phyloP scores from a whole-genome alignment of 148 eudicot species.

The Polygonum aviculare region DNA sequence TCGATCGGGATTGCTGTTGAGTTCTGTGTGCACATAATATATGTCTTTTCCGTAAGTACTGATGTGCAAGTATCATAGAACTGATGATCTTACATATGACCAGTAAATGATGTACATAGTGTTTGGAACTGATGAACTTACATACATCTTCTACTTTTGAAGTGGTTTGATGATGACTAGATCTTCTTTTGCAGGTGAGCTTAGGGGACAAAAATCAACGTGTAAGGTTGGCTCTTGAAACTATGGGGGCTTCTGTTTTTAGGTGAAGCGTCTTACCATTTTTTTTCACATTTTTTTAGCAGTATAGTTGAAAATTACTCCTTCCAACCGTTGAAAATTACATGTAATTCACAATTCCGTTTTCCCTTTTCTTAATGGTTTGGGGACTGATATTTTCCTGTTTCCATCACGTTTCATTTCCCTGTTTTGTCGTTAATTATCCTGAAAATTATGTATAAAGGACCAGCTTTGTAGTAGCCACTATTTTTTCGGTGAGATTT shows the following conservation, averaged over 20 bases:
- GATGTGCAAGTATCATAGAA: neutral
- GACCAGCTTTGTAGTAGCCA: neutral
- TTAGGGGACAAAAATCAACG: slow-evolving; percentile 44
- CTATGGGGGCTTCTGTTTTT: slow-evolving; percentile 75
- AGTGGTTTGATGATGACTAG: no score
- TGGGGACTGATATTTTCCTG: no score
- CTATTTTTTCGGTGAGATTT: no score
- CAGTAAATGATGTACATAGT: neutral
- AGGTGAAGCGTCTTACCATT: slow-evolving; percentile 26
- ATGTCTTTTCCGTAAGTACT: slow-evolving; percentile 84
- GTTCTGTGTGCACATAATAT: slow-evolving; percentile 92
- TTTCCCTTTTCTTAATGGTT: no score
- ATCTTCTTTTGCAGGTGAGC: slow-evolving; percentile 28
- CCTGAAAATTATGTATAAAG: no score
- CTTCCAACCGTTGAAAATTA: no score
- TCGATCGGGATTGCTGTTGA: slow-evolving; percentile 95
- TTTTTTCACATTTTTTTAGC: neutral
- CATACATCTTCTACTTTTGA: neutral
- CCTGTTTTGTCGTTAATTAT: no score
- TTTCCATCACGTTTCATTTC: no score
- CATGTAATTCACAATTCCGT: no score
- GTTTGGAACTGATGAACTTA: neutral
- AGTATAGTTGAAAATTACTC: no score
- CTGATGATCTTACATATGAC: neutral
- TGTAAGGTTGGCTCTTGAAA: slow-evolving; percentile 41